These are phyloP conservation scores for Tausonia pullulans DNA, from an alignment of 1,284 basidiomycete genomes.

Conservation along the genomic window DNA sequence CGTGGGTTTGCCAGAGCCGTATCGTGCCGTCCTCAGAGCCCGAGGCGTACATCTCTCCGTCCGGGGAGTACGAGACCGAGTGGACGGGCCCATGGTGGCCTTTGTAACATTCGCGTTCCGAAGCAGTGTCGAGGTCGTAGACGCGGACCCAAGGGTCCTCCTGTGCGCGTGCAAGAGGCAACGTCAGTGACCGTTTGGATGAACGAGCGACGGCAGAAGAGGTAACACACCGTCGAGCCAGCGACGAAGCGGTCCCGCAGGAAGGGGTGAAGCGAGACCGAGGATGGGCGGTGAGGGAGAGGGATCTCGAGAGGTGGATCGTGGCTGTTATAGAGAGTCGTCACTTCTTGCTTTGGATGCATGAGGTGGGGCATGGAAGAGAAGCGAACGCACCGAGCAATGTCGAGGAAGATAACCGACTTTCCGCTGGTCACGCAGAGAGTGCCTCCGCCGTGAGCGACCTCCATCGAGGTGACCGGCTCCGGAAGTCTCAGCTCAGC, in stretches of 20 bases:
- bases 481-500: slow-evolving; percentile 61
- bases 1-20: slow-evolving; percentile 89
- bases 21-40: slow-evolving; percentile 78
- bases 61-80: slow-evolving; percentile 84
- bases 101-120: slow-evolving; percentile 83
- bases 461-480: slow-evolving; percentile 87
- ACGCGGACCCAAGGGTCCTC: slow-evolving; percentile 94
- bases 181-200: too few species aligned
- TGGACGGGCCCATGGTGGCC: slow-evolving; percentile 94
- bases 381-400: slow-evolving; percentile 31
- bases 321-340: slow-evolving; percentile 39
- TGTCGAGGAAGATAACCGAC: slow-evolving; percentile 66
- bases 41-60: slow-evolving; percentile 96
- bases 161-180: too few species aligned
- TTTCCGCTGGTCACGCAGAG: slow-evolving; percentile 85
- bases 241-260: slow-evolving; percentile 82
- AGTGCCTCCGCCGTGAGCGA: slow-evolving; percentile 69
- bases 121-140: slow-evolving; percentile 72
- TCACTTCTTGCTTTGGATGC: neutral
- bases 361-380: slow-evolving; percentile 5
- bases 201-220: too few species aligned
- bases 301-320: slow-evolving; percentile 37
- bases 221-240: slow-evolving; percentile 46
- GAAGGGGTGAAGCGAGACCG: slow-evolving; percentile 83
- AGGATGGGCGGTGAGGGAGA: slow-evolving; percentile 73